Conservation (phyloP, 2,329 filamentous ascomycete genomes). For the Mycosphaerella sp. region DNA sequence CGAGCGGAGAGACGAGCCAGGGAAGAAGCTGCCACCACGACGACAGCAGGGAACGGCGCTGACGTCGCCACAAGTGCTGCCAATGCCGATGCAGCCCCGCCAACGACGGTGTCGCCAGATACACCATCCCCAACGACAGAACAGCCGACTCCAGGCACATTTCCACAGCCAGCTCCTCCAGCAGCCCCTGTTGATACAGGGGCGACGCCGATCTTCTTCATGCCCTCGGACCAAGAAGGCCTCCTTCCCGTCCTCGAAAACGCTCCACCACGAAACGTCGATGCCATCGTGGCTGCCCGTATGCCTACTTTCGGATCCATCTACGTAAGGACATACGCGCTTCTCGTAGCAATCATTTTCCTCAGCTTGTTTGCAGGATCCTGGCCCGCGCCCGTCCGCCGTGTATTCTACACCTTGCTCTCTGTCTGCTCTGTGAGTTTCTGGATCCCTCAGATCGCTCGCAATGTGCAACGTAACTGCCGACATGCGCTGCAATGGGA, state of each 20-base stretch:
- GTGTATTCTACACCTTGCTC: conserved; percentile 55
- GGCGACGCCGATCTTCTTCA: conserved; percentile 50
- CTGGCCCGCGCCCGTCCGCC: conserved; percentile 49
- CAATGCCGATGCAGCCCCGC: background rate
- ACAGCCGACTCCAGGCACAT: conserved; percentile 10
- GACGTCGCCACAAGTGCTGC: background rate
- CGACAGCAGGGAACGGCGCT: background rate
- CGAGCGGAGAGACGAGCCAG: conserved; percentile 20
- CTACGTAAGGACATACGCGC: conserved; percentile 57
- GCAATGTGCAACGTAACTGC: conserved; percentile 86
- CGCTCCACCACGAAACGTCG: conserved; percentile 19
- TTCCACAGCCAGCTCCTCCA: conserved; percentile 27
- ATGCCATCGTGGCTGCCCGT: conserved; percentile 17
- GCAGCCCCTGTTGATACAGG: conserved; percentile 45
- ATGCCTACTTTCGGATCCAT: conserved; percentile 46
- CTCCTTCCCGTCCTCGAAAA: conserved; percentile 36
- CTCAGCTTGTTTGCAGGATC: conserved; percentile 54
- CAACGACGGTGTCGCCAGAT: conserved; percentile 12
- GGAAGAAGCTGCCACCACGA: conserved; percentile 9
- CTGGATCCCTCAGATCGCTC: conserved; percentile 86
- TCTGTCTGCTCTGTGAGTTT: conserved; percentile 76
- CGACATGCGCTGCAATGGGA: conserved; percentile 86
- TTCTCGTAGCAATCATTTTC: conserved; percentile 52
- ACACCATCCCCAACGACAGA: conserved; percentile 20
- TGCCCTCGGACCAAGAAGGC: conserved; percentile 54